A percentile compares a stretch with the other conserved stretches of the same genome.
Evolutionary conservation across 306 rosid genomes (phyloP).

Genomic region (Benincasa hispida): DNA sequence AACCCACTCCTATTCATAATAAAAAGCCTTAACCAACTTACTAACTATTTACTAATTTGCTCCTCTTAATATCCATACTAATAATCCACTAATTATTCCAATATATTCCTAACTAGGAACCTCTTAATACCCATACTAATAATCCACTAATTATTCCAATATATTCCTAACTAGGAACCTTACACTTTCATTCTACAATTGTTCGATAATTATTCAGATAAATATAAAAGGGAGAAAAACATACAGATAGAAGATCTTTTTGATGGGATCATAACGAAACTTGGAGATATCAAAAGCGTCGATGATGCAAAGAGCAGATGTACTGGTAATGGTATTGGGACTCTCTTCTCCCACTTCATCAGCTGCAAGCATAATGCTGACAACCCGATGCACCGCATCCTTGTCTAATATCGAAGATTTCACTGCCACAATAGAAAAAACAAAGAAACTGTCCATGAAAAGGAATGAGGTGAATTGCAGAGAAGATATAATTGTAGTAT

Average conservation of each 20-base stretch:
- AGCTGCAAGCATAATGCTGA: constrained; percentile 31
- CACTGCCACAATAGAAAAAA: constrained; percentile 20
- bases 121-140: no score
- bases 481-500: background rate
- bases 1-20: no score
- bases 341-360: constrained; percentile 25
- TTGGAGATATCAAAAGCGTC: constrained; percentile 52
- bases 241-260: constrained; percentile 55
- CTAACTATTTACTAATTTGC: no score
- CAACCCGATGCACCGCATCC: constrained; percentile 50
- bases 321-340: background rate
- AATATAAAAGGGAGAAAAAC: background rate
- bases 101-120: no score
- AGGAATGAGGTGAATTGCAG: background rate
- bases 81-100: no score
- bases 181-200: background rate
- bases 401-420: constrained; percentile 52
- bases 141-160: no score
- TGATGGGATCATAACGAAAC: constrained; percentile 49
- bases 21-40: no score
- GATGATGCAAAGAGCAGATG: constrained; percentile 32
- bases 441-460: background rate
- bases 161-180: no score
- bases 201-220: background rate
- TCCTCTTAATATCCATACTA: no score